Evolutionary conservation across 164 flowering plant genomes (phyloP), one percentile per base, ranked within the genome.

Genomic region (Taxillus chinensis): DNA sequence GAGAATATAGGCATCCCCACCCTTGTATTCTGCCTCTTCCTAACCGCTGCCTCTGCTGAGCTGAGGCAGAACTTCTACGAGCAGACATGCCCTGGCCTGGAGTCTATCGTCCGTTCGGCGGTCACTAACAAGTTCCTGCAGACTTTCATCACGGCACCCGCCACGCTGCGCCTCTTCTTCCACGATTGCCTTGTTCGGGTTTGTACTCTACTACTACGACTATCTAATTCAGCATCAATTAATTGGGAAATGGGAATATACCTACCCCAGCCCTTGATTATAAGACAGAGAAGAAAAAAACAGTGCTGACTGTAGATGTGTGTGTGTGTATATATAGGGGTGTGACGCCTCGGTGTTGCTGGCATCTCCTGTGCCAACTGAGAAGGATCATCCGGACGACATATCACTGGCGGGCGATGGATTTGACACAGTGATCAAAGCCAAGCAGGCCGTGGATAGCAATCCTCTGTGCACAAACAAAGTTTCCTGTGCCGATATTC

Each of bases 401-500:
- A 49, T 78, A 58, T 74, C 86, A 0, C 70, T 82, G 0, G 83
- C 86, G 0, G 86, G 86, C 14, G 86, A 82, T 57, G 86, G 83
- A 10, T 82, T 82, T 45, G 86, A 82, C 67, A 79, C 86, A 0
- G 82, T 82, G n/a, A 66, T 79, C 52, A 77, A 74, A 64, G 86
- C 86, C 39, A 82, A 79, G 65, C 79, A 80, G 7, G 82, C 86
- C 3, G 74, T 82, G 49, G 85, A 81, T 64, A 65, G 62, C 17
- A 56, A 67, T 55, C 75, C 80, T 8, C 52, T n/a, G 41, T 82
- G 86, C 72, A 64, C 57, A 39, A 74, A 75, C 59, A 67, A 61
- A 67, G 86, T 82, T 60, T 82, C 86, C 2, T 82, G 83, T 66
- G 86, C 85, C 49, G 85, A 81, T 70, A 77, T 81, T 14, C 61